Evolutionary conservation across 2,329 filamentous ascomycete species (phyloP).

Genomic region (Plenodomus tracheiphilus): DNA sequence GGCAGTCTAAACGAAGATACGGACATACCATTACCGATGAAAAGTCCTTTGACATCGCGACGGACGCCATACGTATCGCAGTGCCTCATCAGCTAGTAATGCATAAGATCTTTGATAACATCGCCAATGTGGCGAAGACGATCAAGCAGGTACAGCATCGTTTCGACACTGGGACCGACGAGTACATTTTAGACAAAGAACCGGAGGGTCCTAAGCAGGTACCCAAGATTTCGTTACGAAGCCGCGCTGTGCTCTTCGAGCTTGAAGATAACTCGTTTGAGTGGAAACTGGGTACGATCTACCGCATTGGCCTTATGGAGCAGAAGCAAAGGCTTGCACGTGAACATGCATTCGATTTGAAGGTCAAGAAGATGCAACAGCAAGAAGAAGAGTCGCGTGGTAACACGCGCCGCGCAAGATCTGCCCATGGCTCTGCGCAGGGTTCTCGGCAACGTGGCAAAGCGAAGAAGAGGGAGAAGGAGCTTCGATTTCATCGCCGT

Average conservation of each 20-base stretch:
- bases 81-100: slow-evolving; percentile 91
- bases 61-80: slow-evolving; percentile 83
- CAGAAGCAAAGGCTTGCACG: slow-evolving; percentile 87
- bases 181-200: slow-evolving; percentile 83
- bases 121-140: slow-evolving; percentile 85
- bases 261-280: slow-evolving; percentile 96
- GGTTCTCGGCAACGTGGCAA: slow-evolving; percentile 46
- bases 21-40: slow-evolving; percentile 68
- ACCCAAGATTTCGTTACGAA: slow-evolving; percentile 81
- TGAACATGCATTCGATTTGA: slow-evolving; percentile 86
- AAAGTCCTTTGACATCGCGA: slow-evolving; percentile 78
- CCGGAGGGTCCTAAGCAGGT: slow-evolving; percentile 85
- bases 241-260: slow-evolving; percentile 83
- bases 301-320: slow-evolving; percentile 83
- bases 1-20: slow-evolving; percentile 73
- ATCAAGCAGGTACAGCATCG: slow-evolving; percentile 90
- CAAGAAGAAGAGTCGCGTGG: slow-evolving; percentile 53
- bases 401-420: slow-evolving; percentile 58
- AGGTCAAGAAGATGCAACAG: slow-evolving; percentile 82
- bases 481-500: slow-evolving; percentile 40
- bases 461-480: slow-evolving; percentile 36
- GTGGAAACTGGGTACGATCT: slow-evolving; percentile 95
- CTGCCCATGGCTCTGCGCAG: slow-evolving; percentile 53
- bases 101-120: slow-evolving; percentile 90
- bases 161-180: slow-evolving; percentile 83